These are phyloP conservation scores for Neonectria ditissima DNA, from an alignment of 2,329 filamentous ascomycete genomes.

Conservation along the genomic window DNA sequence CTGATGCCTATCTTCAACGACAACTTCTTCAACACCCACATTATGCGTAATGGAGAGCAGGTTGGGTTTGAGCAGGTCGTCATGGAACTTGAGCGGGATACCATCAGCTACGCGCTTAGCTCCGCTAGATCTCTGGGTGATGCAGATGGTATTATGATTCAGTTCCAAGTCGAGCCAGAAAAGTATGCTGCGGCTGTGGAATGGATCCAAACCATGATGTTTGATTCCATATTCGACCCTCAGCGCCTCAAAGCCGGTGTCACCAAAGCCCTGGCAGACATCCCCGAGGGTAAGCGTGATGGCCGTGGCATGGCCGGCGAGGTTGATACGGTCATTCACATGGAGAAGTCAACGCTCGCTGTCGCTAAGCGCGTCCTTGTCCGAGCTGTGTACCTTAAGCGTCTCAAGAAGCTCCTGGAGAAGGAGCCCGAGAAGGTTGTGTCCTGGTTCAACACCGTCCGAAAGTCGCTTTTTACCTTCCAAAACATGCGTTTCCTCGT, in stretches of 20 bases:
- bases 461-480: conserved; percentile 81
- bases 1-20: conserved; percentile 86
- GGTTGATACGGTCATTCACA: conserved; percentile 82
- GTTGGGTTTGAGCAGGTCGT: conserved; percentile 94
- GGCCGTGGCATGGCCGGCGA: conserved; percentile 76
- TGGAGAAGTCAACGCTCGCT: conserved; percentile 79
- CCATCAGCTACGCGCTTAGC: conserved; percentile 83
- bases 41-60: conserved; percentile 78
- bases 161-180: conserved; percentile 86
- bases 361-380: conserved; percentile 86
- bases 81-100: conserved; percentile 90
- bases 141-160: conserved; percentile 82
- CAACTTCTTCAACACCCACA: conserved; percentile 94
- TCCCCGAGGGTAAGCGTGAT: conserved; percentile 91
- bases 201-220: conserved; percentile 89
- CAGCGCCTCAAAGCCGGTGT: conserved; percentile 72
- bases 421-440: conserved; percentile 82
- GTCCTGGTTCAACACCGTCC: conserved; percentile 80
- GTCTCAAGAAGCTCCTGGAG: conserved; percentile 83
- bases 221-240: conserved; percentile 88
- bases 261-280: conserved; percentile 87
- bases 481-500: conserved; percentile 89
- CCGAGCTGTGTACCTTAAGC: conserved; percentile 87
- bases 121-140: conserved; percentile 78
- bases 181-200: conserved; percentile 86